Base-by-base conservation (phyloP, 169 alveolate genomes). In the Cryptosporidium ubiquitum region DNA sequence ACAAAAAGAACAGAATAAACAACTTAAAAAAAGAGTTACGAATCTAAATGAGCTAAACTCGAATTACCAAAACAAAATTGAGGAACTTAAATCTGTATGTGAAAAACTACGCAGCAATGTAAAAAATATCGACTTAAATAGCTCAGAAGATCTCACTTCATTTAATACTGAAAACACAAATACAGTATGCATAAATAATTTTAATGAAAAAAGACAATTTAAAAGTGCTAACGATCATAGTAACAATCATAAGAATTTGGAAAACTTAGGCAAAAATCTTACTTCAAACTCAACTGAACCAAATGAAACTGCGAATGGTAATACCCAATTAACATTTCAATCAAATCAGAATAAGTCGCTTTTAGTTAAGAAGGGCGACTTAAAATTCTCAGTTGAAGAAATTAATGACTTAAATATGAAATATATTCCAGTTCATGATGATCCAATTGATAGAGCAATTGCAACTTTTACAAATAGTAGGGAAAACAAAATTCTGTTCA, bases 391-490 rank as follows among this genome's bases (percentile, higher is more conserved):
- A 35, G 79, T 79, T 37, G 89, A 79, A 64, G 89, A 79, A 64
- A 64, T 79, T 31, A 79, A 39, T n/a, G 89, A 79, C 3, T 44
- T 18, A 3, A 79, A 79, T 61, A 61, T 64, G 75, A 64, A 79
- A 42, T 79, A 79, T 60, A 79, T 39, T 29, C 89, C 89, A 1
- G 89, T 79, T 29, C 51, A 75, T 40, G 89, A 79, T 58, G 89
- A 79, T 44, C 89, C 89, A 60, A 79, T 79, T 42, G 89, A 79
- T 44, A 79, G 89, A 64, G 89, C 89, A 42, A 79, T 79, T 60
- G 89, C 89, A 64, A 79, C 89, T 7, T 79, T 79, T 35, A 61
- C 89, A 40, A 79, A 79, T 79, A 64, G 68, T 40, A 79, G 89
- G 26, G 44, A 79, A 31, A 79, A 79, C 29, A 79, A 79, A 61